Conservation (phyloP, 2,329 filamentous ascomycete genomes). For the Penicillium sp. region DNA sequence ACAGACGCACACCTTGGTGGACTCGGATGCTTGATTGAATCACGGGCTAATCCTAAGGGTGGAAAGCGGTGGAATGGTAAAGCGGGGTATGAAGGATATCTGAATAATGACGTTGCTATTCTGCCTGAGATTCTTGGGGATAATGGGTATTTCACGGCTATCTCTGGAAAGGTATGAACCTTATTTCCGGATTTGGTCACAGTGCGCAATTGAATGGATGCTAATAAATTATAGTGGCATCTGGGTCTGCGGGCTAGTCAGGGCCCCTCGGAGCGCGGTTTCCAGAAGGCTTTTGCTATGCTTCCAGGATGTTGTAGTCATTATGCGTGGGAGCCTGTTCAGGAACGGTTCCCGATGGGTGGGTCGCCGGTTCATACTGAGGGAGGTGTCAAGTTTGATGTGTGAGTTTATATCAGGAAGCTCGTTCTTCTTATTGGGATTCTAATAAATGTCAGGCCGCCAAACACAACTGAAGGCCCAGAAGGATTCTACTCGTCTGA, state of each 20-base stretch:
- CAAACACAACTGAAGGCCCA: slow-evolving; percentile 1
- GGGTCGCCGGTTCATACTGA: slow-evolving; percentile 4
- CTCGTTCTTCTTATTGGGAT: too few relatives aligned
- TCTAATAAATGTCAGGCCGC: neutral
- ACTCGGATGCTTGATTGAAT: slow-evolving; percentile 2
- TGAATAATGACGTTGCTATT: slow-evolving; percentile 8
- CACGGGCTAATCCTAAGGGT: neutral
- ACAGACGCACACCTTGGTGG: slow-evolving; percentile 20
- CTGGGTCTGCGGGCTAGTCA: slow-evolving; percentile 27
- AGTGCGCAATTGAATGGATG: slow-evolving; percentile 25
- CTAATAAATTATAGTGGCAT: slow-evolving; percentile 24
- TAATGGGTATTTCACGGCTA: slow-evolving; percentile 7
- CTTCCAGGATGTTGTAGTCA: slow-evolving; percentile 32
- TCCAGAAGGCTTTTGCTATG: slow-evolving; percentile 27
- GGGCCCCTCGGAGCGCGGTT: slow-evolving; percentile 28
- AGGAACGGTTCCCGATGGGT: slow-evolving; percentile 5
- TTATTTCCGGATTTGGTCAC: neutral
- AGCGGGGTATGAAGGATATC: slow-evolving; percentile 11
- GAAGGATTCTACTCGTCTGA: slow-evolving; percentile 27
- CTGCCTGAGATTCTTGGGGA: slow-evolving; percentile 8
- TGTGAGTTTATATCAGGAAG: neutral
- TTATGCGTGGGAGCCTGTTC: slow-evolving; percentile 30
- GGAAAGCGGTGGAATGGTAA: slow-evolving; percentile 4
- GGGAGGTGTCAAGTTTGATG: neutral
- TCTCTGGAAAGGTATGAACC: slow-evolving; percentile 11